Conservation (phyloP, 176 grass and related monocot genomes). For the Cymbopogon citratus region DNA sequence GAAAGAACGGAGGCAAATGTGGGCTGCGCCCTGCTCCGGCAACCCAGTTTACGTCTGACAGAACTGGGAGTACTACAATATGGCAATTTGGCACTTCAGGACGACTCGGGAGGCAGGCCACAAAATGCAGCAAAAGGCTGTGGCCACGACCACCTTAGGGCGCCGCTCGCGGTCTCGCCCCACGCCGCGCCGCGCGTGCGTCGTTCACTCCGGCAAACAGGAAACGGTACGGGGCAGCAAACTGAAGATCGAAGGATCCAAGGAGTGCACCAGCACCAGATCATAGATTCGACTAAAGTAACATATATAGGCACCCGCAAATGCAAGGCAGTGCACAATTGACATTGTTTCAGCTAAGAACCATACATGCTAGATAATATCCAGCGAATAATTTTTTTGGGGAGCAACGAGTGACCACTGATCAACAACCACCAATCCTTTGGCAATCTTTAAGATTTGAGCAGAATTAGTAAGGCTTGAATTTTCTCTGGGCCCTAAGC, state of each 20-base stretch:
- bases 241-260: neutral
- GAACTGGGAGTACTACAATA: neutral
- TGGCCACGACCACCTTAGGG: too few relatives aligned
- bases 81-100: neutral
- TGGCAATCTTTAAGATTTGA: neutral
- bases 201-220: neutral
- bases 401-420: neutral
- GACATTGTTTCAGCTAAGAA: neutral
- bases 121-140: neutral
- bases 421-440: neutral
- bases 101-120: neutral
- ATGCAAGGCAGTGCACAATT: neutral
- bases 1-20: neutral
- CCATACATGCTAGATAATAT: neutral
- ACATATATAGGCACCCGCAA: neutral
- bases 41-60: neutral
- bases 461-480: constrained; percentile 67
- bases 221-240: neutral
- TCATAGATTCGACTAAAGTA: neutral
- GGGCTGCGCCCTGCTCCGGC: neutral
- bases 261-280: neutral
- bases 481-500: constrained; percentile 81
- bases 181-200: neutral
- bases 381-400: constrained; percentile 10
- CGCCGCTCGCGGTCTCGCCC: too few relatives aligned